These are phyloP conservation scores for Phytophthora ramorum DNA, from an alignment of 352 stramenopile species.

Conservation along the genomic window DNA sequence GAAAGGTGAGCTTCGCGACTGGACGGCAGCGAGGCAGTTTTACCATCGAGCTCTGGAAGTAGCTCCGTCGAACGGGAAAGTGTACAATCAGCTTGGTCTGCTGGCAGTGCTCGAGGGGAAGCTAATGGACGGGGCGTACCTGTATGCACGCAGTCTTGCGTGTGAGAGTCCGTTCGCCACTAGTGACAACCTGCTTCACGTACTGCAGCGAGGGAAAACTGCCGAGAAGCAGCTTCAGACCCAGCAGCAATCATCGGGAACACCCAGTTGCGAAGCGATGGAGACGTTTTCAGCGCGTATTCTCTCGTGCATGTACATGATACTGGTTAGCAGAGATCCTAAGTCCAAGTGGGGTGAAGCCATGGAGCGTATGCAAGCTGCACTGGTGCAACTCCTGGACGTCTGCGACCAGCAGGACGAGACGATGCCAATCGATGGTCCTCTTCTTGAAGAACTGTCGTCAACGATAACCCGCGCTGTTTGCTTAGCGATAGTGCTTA, in stretches of 20 bases:
- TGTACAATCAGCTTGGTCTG: constrained; percentile 69
- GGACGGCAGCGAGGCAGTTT: constrained; percentile 35
- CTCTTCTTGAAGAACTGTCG: constrained; percentile 17
- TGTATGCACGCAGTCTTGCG: constrained; percentile 54
- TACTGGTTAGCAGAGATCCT: constrained; percentile 10
- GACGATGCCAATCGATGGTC: constrained; percentile 13
- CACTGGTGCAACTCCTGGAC: constrained; percentile 23
- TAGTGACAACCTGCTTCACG: constrained; percentile 47
- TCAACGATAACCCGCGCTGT: constrained; percentile 32
- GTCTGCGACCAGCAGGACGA: constrained; percentile 26
- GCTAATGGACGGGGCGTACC: constrained; percentile 44
- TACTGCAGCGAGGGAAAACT: constrained; percentile 32
- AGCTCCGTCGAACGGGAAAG: constrained; percentile 55
- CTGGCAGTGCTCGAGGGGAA: constrained; percentile 46
- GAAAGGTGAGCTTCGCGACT: constrained; percentile 25
- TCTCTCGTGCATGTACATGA: constrained; percentile 29
- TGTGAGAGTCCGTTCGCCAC: constrained; percentile 49
- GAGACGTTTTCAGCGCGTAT: constrained; percentile 15
- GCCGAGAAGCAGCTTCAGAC: constrained; percentile 16
- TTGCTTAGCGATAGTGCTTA: constrained; percentile 41
- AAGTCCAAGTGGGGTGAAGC: constrained; percentile 11
- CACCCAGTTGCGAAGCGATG: constrained; percentile 17
- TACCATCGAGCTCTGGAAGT: constrained; percentile 49
- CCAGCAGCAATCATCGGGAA: constrained; percentile 5
- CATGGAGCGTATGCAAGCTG: constrained; percentile 17